Base-by-base conservation (phyloP, 768 basidiomycete genomes). In the Aureoboletus auriporus region DNA sequence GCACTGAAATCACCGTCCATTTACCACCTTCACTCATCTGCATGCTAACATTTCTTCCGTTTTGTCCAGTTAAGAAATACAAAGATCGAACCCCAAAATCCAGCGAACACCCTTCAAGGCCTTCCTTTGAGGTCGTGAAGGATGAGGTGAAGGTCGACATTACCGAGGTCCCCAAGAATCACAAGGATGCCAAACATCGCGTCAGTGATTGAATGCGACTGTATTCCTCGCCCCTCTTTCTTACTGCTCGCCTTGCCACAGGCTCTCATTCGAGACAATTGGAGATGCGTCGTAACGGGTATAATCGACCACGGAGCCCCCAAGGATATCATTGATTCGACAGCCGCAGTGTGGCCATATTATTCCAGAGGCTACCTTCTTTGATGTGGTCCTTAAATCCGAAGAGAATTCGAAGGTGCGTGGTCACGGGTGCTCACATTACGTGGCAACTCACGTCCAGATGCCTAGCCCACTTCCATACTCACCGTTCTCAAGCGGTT, bases 261-360 rank as follows among this genome's bases (percentile, higher is more conserved):
- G 71, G 69, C 72, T 40, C 57, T 71, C 16, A 45, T 65, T 37
- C 67, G 71, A 28, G 71, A 74, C 48, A 60, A 56, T 5, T 69
- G 51, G 55, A 64, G 57, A 39, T 74, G 71, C 47, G 53, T 69
- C 9, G 49, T 71, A 7, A 63, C 65, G 11, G 64, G 62, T 41
- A 17, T 31, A 17, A 53, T 61, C 41, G 69, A 71, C 20, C 1
- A 3, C 12, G 11, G 14, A 10, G 39, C 29, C 11, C 42, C 39
- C 6, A 2, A n/a, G 7, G 9, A 17, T 28, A 26, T 39, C 3
- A 3, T 31, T 10, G 44, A 42, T 10, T 12, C 20, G 12, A 36
- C 5, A 4, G 17, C 8, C 1, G 2, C 3, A 17, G 5, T 47
- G 34, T 17, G 45, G 43, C 4, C 48, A 50, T 14, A 50, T 56